Percentiles rank a stretch among this genome's conserved stretches.
Conservation (phyloP, 257 asterid genomes). For the Cordia subcordata region DNA sequence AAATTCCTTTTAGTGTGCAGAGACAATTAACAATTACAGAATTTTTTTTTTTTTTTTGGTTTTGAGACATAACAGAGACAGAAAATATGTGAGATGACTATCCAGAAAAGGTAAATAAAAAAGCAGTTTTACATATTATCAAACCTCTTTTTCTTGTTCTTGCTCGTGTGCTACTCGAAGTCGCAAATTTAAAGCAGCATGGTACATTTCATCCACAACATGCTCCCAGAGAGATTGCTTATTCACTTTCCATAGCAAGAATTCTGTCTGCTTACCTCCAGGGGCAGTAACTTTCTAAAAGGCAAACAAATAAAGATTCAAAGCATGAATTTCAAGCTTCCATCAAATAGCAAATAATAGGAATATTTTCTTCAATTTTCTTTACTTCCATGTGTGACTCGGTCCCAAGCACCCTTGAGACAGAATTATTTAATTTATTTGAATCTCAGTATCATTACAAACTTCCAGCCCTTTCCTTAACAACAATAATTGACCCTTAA, state of each 20-base stretch:
- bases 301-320: not conserved
- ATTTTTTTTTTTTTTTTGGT: too few species aligned
- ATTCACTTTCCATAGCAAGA: constrained; percentile 52
- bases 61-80: too few species aligned
- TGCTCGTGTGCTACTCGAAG: constrained; percentile 57
- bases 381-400: too few species aligned
- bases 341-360: not conserved
- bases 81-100: too few species aligned
- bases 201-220: constrained; percentile 85
- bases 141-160: constrained; percentile 70
- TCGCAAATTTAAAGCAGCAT: constrained; percentile 76
- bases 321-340: not conserved
- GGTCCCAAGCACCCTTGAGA: not conserved
- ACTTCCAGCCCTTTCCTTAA: not conserved
- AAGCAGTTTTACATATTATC: not conserved
- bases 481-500: not conserved
- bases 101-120: not conserved
- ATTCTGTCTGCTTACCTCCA: constrained; percentile 30
- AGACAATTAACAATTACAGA: too few species aligned
- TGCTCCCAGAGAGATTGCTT: constrained; percentile 31
- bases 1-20: too few species aligned
- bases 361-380: not conserved
- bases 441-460: too few species aligned
- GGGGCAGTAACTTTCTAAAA: constrained; percentile 46
- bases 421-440: not conserved